Evolutionary conservation across 139 green algal species (phyloP).

Genomic region (Picochlorum sp.): DNA sequence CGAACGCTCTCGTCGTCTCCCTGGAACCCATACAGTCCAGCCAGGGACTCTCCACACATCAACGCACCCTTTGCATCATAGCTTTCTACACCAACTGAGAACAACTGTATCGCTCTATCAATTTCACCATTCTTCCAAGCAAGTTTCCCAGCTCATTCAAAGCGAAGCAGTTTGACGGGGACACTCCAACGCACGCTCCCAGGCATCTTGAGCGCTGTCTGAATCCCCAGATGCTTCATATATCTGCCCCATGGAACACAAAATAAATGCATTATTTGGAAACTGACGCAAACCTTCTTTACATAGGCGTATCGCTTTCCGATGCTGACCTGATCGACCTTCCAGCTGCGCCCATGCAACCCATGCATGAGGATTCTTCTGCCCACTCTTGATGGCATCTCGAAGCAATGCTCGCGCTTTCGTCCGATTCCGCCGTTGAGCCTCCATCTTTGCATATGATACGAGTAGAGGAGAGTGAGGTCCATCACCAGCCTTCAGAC

Average conservation of each 20-base stretch:
- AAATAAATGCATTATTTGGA: constrained; percentile 23
- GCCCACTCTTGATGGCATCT: constrained; percentile 34
- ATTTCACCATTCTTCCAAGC: constrained; percentile 40
- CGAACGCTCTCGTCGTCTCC: constrained; percentile 30
- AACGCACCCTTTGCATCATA: constrained; percentile 30
- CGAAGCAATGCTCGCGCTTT: constrained; percentile 35
- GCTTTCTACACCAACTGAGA: constrained; percentile 18
- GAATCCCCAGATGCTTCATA: constrained; percentile 11
- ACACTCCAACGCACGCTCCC: constrained; percentile 21
- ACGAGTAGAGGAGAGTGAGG: constrained; percentile 23
- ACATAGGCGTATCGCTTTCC: constrained; percentile 17
- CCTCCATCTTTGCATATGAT: constrained; percentile 32
- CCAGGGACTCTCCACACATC: constrained; percentile 49
- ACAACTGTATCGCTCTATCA: constrained; percentile 27
- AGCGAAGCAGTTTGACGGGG: constrained; percentile 40
- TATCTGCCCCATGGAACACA: constrained; percentile 19
- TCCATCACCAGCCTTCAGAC: background rate
- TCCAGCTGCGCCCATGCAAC: constrained; percentile 25
- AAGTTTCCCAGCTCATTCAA: constrained; percentile 42
- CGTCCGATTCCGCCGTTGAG: constrained; percentile 26
- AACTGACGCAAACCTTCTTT: constrained; percentile 7
- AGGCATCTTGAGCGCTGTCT: constrained; percentile 11
- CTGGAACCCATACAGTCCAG: constrained; percentile 44
- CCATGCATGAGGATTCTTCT: constrained; percentile 28
- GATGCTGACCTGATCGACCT: constrained; percentile 19